Percentiles rank a stretch among this genome's conserved stretches.
These are phyloP conservation scores for Fomitiporia mediterranea DNA, from an alignment of 1,284 basidiomycete genomes.

Conservation along the genomic window DNA sequence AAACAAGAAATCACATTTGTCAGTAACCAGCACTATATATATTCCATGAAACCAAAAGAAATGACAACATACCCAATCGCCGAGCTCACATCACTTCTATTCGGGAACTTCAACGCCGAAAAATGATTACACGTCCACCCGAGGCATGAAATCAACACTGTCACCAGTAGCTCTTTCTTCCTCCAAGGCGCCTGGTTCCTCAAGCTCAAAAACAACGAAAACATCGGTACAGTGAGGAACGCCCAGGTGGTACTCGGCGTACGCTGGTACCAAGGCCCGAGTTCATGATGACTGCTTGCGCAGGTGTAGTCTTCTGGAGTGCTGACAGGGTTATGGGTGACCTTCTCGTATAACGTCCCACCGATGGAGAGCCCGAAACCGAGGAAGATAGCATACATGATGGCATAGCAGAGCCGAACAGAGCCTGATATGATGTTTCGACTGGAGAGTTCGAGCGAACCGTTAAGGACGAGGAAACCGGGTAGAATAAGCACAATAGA, in stretches of 20 bases:
- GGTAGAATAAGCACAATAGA: conserved; percentile 88
- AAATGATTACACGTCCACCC: conserved; percentile 84
- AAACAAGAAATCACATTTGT: not conserved
- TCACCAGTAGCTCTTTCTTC: conserved; percentile 65
- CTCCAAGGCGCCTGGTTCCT: conserved; percentile 73
- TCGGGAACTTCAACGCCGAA: conserved; percentile 56
- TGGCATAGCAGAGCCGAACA: conserved; percentile 79
- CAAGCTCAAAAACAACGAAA: conserved; percentile 69
- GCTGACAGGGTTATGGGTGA: conserved; percentile 42
- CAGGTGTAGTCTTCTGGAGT: conserved; percentile 62
- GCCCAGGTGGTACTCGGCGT: conserved; percentile 58
- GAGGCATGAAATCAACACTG: conserved; percentile 64
- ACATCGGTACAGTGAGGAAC: conserved; percentile 79
- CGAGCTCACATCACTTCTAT: conserved; percentile 70
- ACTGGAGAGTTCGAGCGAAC: conserved; percentile 77
- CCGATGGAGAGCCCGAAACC: conserved; percentile 84
- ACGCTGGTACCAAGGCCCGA: conserved; percentile 55
- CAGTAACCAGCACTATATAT: too few relatives aligned
- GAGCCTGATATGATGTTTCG: conserved; percentile 81
- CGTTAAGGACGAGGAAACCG: conserved; percentile 77
- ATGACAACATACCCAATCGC: conserved; percentile 62
- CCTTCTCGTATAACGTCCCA: conserved; percentile 58
- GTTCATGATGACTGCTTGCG: conserved; percentile 44
- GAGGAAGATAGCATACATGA: conserved; percentile 76
- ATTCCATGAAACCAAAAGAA: not conserved